Evolutionary conservation across 2,329 filamentous ascomycete genomes (phyloP).

Genomic region (Colletotrichum somersetense): DNA sequence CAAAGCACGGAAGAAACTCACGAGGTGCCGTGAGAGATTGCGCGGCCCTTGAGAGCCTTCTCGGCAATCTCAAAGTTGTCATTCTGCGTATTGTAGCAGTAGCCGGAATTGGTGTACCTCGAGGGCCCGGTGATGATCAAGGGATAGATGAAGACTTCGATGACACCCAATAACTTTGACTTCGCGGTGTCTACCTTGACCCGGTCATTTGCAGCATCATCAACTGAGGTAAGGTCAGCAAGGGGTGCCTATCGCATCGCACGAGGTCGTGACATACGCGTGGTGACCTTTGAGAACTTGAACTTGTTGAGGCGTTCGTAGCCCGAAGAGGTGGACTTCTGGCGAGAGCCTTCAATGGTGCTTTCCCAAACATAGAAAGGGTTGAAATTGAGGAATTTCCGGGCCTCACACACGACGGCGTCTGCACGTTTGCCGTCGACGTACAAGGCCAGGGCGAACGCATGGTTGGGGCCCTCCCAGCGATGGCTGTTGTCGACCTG

Average conservation of each 20-base stretch:
- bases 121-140: conserved; percentile 9
- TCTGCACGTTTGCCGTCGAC: conserved; percentile 42
- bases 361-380: conserved; percentile 9
- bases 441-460: conserved; percentile 37
- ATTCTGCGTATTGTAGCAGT: neutral
- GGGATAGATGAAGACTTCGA: conserved; percentile 42
- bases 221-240: conserved; percentile 37
- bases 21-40: conserved; percentile 43
- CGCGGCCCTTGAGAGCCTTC: conserved; percentile 42
- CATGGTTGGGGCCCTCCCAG: conserved; percentile 32
- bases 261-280: conserved; percentile 31
- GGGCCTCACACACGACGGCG: conserved; percentile 15
- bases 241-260: no score
- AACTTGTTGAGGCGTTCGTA: conserved; percentile 38
- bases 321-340: neutral
- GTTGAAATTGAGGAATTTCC: neutral
- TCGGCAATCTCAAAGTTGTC: conserved; percentile 31
- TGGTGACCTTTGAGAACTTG: conserved; percentile 42
- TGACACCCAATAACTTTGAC: conserved; percentile 42
- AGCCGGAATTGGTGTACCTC: neutral
- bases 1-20: conserved; percentile 25
- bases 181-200: conserved; percentile 25
- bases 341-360: conserved; percentile 9
- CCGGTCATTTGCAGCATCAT: conserved; percentile 24
- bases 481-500: conserved; percentile 33